Percentiles rank a stretch among this genome's conserved stretches.
phyloP scores from a whole-genome alignment of 2,329 filamentous ascomycete species.

The Diaporthe australafricana region DNA sequence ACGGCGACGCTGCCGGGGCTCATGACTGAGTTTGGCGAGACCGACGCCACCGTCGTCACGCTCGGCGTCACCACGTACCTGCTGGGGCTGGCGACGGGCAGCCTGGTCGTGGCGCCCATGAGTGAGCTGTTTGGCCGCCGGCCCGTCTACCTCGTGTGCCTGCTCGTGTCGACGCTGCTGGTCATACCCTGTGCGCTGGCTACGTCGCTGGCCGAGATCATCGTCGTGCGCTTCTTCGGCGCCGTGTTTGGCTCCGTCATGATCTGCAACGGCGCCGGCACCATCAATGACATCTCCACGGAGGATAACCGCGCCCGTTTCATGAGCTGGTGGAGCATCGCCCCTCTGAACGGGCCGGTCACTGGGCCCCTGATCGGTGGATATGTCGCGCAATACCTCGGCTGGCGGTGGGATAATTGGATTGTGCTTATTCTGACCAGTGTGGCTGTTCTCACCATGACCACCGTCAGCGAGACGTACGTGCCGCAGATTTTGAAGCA shows the following conservation, averaged over 20 bases:
- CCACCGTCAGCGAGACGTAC: constrained; percentile 79
- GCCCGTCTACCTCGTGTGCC: constrained; percentile 73
- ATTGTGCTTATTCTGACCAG: constrained; percentile 79
- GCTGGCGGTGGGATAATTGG: constrained; percentile 93
- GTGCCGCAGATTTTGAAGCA: constrained; percentile 75
- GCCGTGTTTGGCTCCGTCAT: constrained; percentile 70
- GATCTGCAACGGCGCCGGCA: constrained; percentile 86
- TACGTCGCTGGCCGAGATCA: constrained; percentile 70
- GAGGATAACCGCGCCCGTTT: constrained; percentile 85
- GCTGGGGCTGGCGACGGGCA: constrained; percentile 75
- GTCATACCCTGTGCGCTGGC: constrained; percentile 78
- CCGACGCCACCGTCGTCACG: constrained; percentile 66
- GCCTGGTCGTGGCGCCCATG: constrained; percentile 78
- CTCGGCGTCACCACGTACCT: constrained; percentile 82
- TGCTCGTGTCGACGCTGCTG: constrained; percentile 72
- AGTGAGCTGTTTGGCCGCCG: constrained; percentile 74
- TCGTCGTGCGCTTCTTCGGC: constrained; percentile 77
- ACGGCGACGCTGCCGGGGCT: constrained; percentile 76
- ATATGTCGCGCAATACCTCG: constrained; percentile 80
- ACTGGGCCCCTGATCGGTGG: constrained; percentile 78
- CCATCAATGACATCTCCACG: constrained; percentile 83
- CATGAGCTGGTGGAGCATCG: constrained; percentile 86
- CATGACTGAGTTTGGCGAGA: constrained; percentile 70
- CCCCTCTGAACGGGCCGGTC: constrained; percentile 81
- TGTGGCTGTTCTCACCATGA: constrained; percentile 68